A percentile compares a stretch with the other conserved stretches of the same genome.
These are phyloP conservation scores for Hypomontagnella submonticulosa DNA, from an alignment of 495 filamentous ascomycete species.

Conservation along the genomic window DNA sequence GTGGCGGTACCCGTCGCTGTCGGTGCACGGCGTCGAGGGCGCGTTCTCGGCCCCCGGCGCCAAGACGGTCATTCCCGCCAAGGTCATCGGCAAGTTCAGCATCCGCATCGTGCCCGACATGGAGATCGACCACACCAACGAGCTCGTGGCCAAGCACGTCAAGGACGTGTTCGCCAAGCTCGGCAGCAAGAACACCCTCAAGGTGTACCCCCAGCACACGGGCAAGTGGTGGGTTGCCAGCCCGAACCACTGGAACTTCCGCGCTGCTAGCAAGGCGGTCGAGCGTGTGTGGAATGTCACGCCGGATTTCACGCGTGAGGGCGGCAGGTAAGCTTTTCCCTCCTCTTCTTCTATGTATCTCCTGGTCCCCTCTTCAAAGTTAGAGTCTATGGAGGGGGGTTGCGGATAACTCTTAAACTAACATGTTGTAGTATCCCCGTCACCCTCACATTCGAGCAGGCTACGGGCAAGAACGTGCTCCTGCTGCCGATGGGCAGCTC, in stretches of 20 bases:
- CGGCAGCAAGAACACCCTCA: slow-evolving; percentile 88
- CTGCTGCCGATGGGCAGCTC: slow-evolving; percentile 96
- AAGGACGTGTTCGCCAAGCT: slow-evolving; percentile 83
- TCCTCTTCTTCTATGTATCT: no score
- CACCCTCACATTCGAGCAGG: slow-evolving; percentile 96
- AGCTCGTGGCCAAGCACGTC: slow-evolving; percentile 82
- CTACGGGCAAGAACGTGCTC: slow-evolving; percentile 97
- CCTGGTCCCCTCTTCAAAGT: neutral
- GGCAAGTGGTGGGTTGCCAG: slow-evolving; percentile 99
- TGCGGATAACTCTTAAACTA: slow-evolving; percentile 1
- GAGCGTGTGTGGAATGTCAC: slow-evolving; percentile 90
- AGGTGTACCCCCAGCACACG: slow-evolving; percentile 81
- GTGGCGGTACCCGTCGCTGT: slow-evolving; percentile 94
- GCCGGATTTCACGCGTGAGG: slow-evolving; percentile 96
- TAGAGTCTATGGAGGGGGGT: neutral
- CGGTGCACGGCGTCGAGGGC: slow-evolving; percentile 95
- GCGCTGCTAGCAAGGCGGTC: slow-evolving; percentile 89
- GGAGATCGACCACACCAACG: slow-evolving; percentile 88
- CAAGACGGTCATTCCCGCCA: slow-evolving; percentile 98
- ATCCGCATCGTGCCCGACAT: slow-evolving; percentile 98
- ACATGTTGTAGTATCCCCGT: slow-evolving; percentile 82
- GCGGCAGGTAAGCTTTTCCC: slow-evolving; percentile 74
- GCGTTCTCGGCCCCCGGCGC: slow-evolving; percentile 93
- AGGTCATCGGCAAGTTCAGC: slow-evolving; percentile 97
- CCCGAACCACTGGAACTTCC: slow-evolving; percentile 98